Conservation (phyloP, 345 rosid genomes). For the Brassica rapa region DNA sequence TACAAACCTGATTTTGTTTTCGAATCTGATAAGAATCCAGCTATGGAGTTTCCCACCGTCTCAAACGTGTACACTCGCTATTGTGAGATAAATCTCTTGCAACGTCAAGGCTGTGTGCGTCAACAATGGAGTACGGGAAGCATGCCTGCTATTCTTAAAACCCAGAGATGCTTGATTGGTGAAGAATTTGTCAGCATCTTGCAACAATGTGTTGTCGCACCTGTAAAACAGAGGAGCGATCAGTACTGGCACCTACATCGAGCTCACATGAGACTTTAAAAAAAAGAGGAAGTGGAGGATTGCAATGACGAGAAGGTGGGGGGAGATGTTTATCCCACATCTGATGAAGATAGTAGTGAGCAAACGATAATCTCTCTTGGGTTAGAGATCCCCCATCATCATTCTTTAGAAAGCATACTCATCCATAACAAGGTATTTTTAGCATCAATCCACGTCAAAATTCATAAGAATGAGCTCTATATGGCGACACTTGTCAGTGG, state of each 20-base stretch:
- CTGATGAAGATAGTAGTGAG: not conserved
- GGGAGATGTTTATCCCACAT: not conserved
- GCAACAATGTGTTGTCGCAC: no score
- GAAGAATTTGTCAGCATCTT: no score
- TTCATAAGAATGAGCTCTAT: not conserved
- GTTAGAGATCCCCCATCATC: not conserved
- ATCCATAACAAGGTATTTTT: not conserved
- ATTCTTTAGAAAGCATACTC: not conserved
- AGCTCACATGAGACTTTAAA: not conserved
- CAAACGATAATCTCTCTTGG: not conserved
- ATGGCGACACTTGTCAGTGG: not conserved
- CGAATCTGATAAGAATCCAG: not conserved
- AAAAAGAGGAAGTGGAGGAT: not conserved
- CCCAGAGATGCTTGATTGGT: not conserved
- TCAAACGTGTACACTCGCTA: not conserved
- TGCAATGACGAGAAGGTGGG: not conserved
- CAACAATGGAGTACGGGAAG: not conserved
- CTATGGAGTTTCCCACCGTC: not conserved
- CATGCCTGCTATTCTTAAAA: not conserved
- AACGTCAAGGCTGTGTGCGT: not conserved
- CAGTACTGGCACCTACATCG: not conserved
- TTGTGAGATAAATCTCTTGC: not conserved
- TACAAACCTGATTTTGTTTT: not conserved
- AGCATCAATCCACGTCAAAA: not conserved
- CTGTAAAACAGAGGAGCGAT: not conserved